A percentile compares a stretch with the other conserved stretches of the same genome.
Evolutionary conservation across 169 alveolate species (phyloP).

Genomic region (Miamiensis avidus): DNA sequence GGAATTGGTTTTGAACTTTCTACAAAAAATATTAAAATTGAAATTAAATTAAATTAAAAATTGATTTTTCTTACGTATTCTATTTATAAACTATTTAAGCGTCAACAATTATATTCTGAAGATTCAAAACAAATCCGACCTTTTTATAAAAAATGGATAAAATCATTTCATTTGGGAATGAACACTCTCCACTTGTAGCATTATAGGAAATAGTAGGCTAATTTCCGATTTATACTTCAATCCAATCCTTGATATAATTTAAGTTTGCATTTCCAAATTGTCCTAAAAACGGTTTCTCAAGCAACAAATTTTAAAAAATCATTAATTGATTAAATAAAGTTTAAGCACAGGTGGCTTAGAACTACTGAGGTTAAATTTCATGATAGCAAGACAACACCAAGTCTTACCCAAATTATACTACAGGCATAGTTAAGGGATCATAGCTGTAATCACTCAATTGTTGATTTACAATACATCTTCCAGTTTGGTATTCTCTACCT

Average conservation of each 20-base stretch:
- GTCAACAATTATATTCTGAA: no score
- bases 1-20: background rate
- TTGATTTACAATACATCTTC: background rate
- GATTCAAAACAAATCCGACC: background rate
- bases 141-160: no score
- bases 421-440: background rate
- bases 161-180: background rate
- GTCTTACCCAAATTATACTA: background rate
- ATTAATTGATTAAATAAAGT: no score
- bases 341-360: background rate
- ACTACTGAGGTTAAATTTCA: background rate
- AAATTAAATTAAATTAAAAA: no score
- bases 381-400: background rate
- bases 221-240: background rate
- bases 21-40: no score
- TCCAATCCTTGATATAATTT: background rate
- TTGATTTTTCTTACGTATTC: background rate
- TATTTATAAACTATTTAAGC: background rate
- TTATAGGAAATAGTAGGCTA: background rate
- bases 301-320: no score
- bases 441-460: no score
- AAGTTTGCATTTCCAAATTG: background rate
- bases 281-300: background rate
- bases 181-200: background rate
- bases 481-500: background rate